These are phyloP conservation scores for Butyriboletus loyo DNA, from an alignment of 768 basidiomycete genomes.

Conservation along the genomic window DNA sequence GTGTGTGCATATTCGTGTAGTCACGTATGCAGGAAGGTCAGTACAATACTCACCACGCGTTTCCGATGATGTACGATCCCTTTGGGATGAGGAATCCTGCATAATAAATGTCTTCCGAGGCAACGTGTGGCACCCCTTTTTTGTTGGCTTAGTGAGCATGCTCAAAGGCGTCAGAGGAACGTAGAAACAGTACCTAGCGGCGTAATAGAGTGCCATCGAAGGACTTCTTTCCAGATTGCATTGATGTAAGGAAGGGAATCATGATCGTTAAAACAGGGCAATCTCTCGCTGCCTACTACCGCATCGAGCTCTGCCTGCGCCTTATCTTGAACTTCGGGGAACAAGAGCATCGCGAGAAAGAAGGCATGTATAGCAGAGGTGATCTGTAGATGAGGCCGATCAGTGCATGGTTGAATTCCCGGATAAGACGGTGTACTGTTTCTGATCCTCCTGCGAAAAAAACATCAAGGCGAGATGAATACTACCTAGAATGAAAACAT, in stretches of 20 bases:
- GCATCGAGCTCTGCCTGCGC: conserved; percentile 26
- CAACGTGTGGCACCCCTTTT: conserved; percentile 13
- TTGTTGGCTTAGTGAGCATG: not conserved
- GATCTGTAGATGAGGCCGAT: not conserved
- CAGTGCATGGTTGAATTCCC: conserved; percentile 31
- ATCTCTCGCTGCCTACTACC: conserved; percentile 18
- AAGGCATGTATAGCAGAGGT: conserved; percentile 19
- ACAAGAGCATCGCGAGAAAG: conserved; percentile 25
- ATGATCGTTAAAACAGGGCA: conserved; percentile 21
- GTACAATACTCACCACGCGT: conserved; percentile 21
- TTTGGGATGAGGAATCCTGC: conserved; percentile 21
- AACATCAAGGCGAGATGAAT: not conserved
- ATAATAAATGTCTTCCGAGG: conserved; percentile 19
- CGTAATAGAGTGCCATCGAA: conserved; percentile 20
- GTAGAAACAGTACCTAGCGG: conserved; percentile 19
- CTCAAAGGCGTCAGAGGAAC: conserved; percentile 22
- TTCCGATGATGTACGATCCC: conserved; percentile 22
- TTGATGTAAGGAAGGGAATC: conserved; percentile 25
- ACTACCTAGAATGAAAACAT: not conserved
- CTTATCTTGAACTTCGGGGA: conserved; percentile 23
- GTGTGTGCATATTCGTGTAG: conserved; percentile 2
- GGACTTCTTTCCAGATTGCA: conserved; percentile 24
- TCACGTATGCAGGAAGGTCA: not conserved
- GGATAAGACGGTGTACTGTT: conserved; percentile 36
- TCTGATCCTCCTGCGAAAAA: conserved; percentile 39